Evolutionary conservation across 371 early-diverging fungal species (phyloP), one percentile per base, ranked within the genome.

Genomic region (Mucor sp.): DNA sequence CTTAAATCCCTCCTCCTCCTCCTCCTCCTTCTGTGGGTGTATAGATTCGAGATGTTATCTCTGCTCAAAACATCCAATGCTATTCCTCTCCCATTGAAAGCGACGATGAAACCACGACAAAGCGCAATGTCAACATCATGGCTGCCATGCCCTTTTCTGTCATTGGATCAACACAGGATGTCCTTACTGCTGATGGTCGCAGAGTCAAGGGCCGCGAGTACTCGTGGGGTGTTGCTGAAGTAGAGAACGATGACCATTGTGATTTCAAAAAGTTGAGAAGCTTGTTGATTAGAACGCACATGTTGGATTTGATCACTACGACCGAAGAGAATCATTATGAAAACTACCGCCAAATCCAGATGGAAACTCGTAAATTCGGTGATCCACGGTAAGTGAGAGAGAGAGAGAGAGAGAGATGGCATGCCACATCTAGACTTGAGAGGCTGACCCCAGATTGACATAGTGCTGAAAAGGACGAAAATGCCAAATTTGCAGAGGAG

Each of bases 141-240:
- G 85, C 87, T n/a, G 93, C 97, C 5, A 87, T 95, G 90, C 99
- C 99, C 4, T 97, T 97, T 78, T 93, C 98, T 21, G 90, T 98
- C 60, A 96, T 99, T 76, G 96, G 97, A 47, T 91, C 92, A 74
- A 91, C 92, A 39, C 87, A 91, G 67, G 96, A 96, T 66, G 94
- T 96, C 56, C 74, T 81, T 44, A 89, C 91, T 6, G 61, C 72
- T 25, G 91, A 91, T 70, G 96, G 96, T 21, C 84, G 91, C 17
- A 78, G 81, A 57, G 94, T 94, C 58, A 91, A 92, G 47, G 99
- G 97, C 35, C 86, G 99, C 47, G 87, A 94, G 74, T 98, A 96
- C 82, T 83, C 91, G 4, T 98, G 99, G 99, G 99, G 99, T 63
- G 90, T 93, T 57, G 93, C 94, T 8, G 94, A 95, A 76, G 95